Evolutionary conservation across 2,329 filamentous ascomycete species (phyloP).

Genomic region (Colletotrichum sp.): DNA sequence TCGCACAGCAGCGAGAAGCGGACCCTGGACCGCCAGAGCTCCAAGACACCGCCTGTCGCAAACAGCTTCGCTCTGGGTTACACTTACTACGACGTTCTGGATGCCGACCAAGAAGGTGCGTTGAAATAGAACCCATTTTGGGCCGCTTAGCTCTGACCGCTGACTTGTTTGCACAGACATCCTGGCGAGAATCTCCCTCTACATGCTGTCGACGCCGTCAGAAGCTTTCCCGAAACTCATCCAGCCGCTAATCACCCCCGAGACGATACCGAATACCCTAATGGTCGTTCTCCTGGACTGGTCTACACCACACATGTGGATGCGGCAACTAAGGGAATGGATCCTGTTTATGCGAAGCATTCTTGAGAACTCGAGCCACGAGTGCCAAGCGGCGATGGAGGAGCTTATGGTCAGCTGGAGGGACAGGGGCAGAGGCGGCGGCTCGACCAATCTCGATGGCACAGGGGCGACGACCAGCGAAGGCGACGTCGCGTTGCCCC

Average conservation of each 20-base stretch:
- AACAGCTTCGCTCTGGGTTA: constrained; percentile 94
- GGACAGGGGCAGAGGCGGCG: constrained; percentile 72
- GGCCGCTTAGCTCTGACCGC: background rate
- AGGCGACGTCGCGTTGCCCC: constrained; percentile 73
- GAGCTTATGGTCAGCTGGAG: constrained; percentile 84
- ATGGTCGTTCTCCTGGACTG: constrained; percentile 94
- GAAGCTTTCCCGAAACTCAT: constrained; percentile 83
- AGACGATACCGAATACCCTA: constrained; percentile 84
- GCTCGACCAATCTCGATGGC: constrained; percentile 67
- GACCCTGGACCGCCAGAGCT: constrained; percentile 58
- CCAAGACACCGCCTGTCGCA: constrained; percentile 77
- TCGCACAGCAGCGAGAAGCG: constrained; percentile 59
- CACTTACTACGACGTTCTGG: constrained; percentile 92
- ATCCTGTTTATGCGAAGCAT: constrained; percentile 82
- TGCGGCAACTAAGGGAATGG: constrained; percentile 89
- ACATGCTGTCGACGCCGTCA: constrained; percentile 86
- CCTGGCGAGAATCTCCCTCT: constrained; percentile 86
- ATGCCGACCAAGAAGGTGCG: constrained; percentile 89
- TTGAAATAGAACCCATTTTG: background rate
- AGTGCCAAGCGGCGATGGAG: constrained; percentile 84
- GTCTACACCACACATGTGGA: constrained; percentile 92
- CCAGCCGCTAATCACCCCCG: constrained; percentile 81
- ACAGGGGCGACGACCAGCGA: constrained; percentile 64
- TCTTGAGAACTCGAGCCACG: constrained; percentile 73
- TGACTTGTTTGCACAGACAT: constrained; percentile 65